A percentile compares a stretch with the other conserved stretches of the same genome.
Conservation (phyloP, 2,329 filamentous ascomycete genomes). For the Triangularia setosa region DNA sequence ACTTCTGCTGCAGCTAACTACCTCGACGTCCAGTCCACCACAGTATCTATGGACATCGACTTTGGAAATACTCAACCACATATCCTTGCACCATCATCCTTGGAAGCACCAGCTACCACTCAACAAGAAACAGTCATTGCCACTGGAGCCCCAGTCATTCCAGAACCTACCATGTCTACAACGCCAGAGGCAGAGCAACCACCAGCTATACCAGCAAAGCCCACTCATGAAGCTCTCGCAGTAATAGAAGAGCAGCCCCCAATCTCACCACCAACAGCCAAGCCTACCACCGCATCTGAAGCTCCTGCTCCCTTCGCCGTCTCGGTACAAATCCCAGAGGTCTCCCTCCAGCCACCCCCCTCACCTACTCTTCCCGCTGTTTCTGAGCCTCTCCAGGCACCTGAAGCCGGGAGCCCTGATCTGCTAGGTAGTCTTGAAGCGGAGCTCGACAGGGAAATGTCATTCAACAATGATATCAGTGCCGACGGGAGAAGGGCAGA, state of each 20-base stretch:
- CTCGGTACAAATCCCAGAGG: neutral
- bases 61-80: neutral
- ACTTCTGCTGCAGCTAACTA: constrained; percentile 12
- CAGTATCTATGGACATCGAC: constrained; percentile 17
- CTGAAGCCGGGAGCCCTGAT: constrained; percentile 39
- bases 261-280: neutral
- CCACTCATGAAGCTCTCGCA: neutral
- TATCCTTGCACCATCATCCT: neutral
- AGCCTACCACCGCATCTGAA: neutral
- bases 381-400: constrained; percentile 25
- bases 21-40: constrained; percentile 13
- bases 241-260: neutral
- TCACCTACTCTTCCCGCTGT: neutral
- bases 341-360: neutral
- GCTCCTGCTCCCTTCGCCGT: neutral
- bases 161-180: neutral
- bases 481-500: neutral
- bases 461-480: constrained; percentile 5
- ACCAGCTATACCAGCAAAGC: neutral
- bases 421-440: constrained; percentile 44
- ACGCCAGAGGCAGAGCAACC: neutral
- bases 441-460: constrained; percentile 40
- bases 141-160: neutral
- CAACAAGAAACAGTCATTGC: neutral
- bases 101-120: neutral